Base-by-base conservation (phyloP, 78 protist species). In the Capsaspora owczarzaki region DNA sequence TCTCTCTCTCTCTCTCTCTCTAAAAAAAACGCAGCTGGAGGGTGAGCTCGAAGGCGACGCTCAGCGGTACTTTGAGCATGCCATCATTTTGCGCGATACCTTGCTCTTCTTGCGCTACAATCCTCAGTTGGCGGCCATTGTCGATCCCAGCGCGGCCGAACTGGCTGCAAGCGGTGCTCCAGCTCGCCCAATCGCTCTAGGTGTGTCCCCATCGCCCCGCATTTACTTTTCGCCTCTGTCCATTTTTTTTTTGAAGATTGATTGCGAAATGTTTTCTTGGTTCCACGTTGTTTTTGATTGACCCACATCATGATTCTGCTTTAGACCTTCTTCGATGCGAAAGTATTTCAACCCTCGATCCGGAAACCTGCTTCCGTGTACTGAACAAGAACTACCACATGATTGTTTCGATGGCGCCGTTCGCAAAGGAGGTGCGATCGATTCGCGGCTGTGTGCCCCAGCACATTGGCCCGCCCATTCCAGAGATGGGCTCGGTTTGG, bases 341-440 rank as follows among this genome's bases (percentile, higher is more conserved):
- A 77, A 51, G 89, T 68, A 56, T 91, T 79, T 70, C 69, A 60
- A 71, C 72, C 41, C 68, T 88, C 0, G 92, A 86, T 35, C 74
- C 85, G 46, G 46, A 74, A 3, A 85, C 95, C 2, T 61, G 85
- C 43, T 1, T 0, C 8, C 85, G 87, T 19, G 41, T 93, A 3
- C 82, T 95, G 41, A 49, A 37, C 20, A 66, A 71, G 49, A 92
- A 90, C 83, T 95, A 95, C 81, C 72, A 78, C 1, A 12, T 88
- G 6, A 56, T 94, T 23, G 47, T 95, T 31, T 74, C 95, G 41
- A 91, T 91, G 92, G 92, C 96, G 1, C 98, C 98, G 2, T 44
- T 89, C 29, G 6, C 86, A 0, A 47, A 43, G 16, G 90, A 85
- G 23, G 49, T 63, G 20, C 38, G 72, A 42, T 82, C 82, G 33